Evolutionary conservation across 2,329 filamentous ascomycete species (phyloP).

Genomic region (Aspergillus pseudoglaucus): DNA sequence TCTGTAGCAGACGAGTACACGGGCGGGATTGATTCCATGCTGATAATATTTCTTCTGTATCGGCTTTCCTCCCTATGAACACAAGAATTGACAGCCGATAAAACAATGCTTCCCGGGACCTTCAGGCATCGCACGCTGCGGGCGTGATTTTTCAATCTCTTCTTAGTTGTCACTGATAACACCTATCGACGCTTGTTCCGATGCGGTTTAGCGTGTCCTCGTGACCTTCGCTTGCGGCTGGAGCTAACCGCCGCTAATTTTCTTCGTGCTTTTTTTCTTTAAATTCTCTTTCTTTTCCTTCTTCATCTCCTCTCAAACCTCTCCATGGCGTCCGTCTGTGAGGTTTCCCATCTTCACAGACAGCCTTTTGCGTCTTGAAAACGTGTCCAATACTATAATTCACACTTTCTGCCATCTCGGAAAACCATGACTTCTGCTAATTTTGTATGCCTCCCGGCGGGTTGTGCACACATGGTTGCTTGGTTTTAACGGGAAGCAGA

Average conservation of each 20-base stretch:
- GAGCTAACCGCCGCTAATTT: constrained; percentile 15
- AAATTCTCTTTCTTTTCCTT: constrained; percentile 14
- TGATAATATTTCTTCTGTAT: constrained; percentile 1
- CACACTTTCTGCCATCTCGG: constrained; percentile 8
- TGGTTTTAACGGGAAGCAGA: constrained; percentile 43
- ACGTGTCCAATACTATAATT: constrained; percentile 7
- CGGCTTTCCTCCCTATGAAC: not conserved
- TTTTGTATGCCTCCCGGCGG: constrained; percentile 35
- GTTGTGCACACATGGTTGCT: constrained; percentile 24
- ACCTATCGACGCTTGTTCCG: constrained; percentile 9
- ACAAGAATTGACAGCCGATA: constrained; percentile 1
- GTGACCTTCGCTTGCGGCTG: constrained; percentile 27
- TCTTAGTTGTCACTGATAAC: constrained; percentile 1
- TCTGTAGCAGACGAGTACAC: constrained; percentile 29
- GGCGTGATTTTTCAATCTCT: not conserved
- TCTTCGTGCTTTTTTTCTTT: constrained; percentile 15
- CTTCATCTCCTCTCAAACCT: constrained; percentile 14
- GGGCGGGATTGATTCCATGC: constrained; percentile 34
- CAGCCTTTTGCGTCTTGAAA: constrained; percentile 19
- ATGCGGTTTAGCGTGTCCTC: constrained; percentile 21
- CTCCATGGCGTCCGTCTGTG: constrained; percentile 30
- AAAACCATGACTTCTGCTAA: constrained; percentile 35
- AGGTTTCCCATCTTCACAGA: constrained; percentile 27
- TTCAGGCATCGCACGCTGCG: constrained; percentile 4
- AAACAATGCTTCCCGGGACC: constrained; percentile 2